Percentiles rank a stretch among this genome's conserved stretches.
These are phyloP conservation scores for Tolypocladium pustulatum DNA, from an alignment of 2,329 filamentous ascomycete genomes.

Conservation along the genomic window DNA sequence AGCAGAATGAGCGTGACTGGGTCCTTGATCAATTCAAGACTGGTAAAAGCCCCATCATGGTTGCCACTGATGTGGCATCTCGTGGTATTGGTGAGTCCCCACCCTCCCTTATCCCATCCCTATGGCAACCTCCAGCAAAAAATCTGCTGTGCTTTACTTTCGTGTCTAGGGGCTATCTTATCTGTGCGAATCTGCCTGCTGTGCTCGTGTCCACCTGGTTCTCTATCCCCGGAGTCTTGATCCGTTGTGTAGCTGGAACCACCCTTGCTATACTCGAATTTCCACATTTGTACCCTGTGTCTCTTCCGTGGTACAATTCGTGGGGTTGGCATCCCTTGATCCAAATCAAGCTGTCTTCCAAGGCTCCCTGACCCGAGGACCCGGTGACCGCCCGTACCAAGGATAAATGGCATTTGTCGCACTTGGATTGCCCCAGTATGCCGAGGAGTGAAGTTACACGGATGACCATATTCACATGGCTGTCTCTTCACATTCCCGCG, in stretches of 20 bases:
- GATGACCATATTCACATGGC: slow-evolving; percentile 41
- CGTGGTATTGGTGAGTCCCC: slow-evolving; percentile 98
- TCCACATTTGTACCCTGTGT: slow-evolving; percentile 60
- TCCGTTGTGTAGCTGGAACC: slow-evolving; percentile 29
- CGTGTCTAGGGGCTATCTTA: slow-evolving; percentile 77
- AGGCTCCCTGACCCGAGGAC: slow-evolving; percentile 49
- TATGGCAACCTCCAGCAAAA: slow-evolving; percentile 47
- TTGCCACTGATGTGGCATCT: slow-evolving; percentile 98
- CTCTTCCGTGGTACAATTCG: slow-evolving; percentile 55
- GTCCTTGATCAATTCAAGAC: slow-evolving; percentile 99
- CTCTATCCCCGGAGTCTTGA: slow-evolving; percentile 76
- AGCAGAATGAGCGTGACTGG: slow-evolving; percentile 99
- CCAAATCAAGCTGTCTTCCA: slow-evolving; percentile 58
- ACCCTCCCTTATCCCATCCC: slow-evolving; percentile 19
- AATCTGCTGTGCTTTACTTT: slow-evolving; percentile 76
- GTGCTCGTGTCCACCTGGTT: slow-evolving; percentile 75
- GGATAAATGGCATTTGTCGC: slow-evolving; percentile 43
- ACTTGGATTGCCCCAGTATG: slow-evolving; percentile 49
- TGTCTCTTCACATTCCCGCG: slow-evolving; percentile 33
- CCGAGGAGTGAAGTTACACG: slow-evolving; percentile 43
- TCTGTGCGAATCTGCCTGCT: slow-evolving; percentile 89
- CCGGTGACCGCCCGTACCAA: slow-evolving; percentile 39
- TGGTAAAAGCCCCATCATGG: slow-evolving; percentile 99
- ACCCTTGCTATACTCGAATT: slow-evolving; percentile 60
- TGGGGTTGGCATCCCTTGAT: slow-evolving; percentile 69